Base-by-base conservation (phyloP, 495 filamentous ascomycete species). In the Lindgomyces ingoldianus region DNA sequence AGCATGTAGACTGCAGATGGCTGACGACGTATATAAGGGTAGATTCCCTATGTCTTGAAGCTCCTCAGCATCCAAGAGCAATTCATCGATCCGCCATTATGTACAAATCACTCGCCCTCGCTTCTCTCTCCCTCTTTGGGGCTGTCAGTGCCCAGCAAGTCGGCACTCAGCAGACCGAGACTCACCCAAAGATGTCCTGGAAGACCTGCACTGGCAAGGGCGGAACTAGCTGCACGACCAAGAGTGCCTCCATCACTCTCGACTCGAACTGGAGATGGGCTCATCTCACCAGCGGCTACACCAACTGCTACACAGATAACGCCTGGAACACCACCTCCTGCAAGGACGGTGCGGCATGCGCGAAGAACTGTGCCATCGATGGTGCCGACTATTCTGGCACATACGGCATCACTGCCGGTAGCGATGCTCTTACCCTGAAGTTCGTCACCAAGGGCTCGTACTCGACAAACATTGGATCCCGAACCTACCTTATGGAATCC, bases 401-500 rank as follows among this genome's bases (percentile, higher is more conserved):
- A 48, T 77, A 77, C 50, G 75, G 75, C 64, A 70, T 77, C 70
- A 71, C 49, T 11, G 51, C 75, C 41, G 56, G 55, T 54, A 68
- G 69, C 26, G 59, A 70, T 64, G 57, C 72, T 24, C 66, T 77
- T 14, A 74, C 71, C 27, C 57, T 77, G 14, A 62, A 72, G 60
- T 69, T 74, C 55, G 62, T 70, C 36, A 73, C 71, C 30, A 62
- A 70, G 47, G 59, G 63, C 42, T 61, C 64, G n/a, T 70, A 74
- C 57, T 77, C 74, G 44, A 74, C 70, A 52, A 77, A 73, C 27
- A 57, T 74, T 19, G 76, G 74, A 10, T 84, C 86, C 9, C 81
- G 87, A 25, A 77, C 85, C 24, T 90, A 89, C 73, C 78, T 89
- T 36, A 79, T 90, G 9, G 83, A 80, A 41, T 71, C 75, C 59